phyloP scores from a whole-genome alignment of 768 basidiomycete genomes.

The Arthromyces matolae region DNA sequence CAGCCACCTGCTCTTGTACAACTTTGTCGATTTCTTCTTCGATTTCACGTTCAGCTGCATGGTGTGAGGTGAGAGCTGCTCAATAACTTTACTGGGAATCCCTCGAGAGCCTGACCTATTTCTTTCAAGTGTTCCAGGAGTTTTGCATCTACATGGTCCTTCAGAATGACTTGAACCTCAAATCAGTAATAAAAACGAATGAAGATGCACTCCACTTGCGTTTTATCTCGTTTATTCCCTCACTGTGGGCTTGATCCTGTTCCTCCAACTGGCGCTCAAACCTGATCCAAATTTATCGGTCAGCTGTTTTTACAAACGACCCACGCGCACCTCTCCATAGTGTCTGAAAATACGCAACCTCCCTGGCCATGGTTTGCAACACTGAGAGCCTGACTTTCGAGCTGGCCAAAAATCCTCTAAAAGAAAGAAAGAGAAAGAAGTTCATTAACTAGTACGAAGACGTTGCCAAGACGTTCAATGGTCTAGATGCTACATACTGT shows the following conservation, averaged over 20 bases:
- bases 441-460: neutral
- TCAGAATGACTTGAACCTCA: slow-evolving; percentile 37
- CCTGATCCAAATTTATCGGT: slow-evolving; percentile 24
- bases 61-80: neutral
- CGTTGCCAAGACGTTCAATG: neutral
- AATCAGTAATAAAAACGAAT: neutral
- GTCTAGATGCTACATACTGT: slow-evolving; percentile 30
- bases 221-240: slow-evolving; percentile 47
- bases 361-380: slow-evolving; percentile 36
- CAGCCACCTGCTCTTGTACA: slow-evolving; percentile 47
- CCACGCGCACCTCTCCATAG: slow-evolving; percentile 37
- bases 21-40: slow-evolving; percentile 45
- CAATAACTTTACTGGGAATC: too few relatives aligned
- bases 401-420: slow-evolving; percentile 41
- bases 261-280: slow-evolving; percentile 40
- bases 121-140: slow-evolving; percentile 41
- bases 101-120: slow-evolving; percentile 33
- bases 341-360: slow-evolving; percentile 36
- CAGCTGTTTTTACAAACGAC: neutral
- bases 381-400: slow-evolving; percentile 43
- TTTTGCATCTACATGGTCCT: slow-evolving; percentile 41
- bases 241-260: slow-evolving; percentile 40
- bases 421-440: neutral
- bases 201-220: slow-evolving; percentile 25
- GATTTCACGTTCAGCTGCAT: slow-evolving; percentile 46